A percentile compares a stretch with the other conserved stretches of the same genome.
Conservation (phyloP, 441 rosid species). For the Geranium incanum region DNA sequence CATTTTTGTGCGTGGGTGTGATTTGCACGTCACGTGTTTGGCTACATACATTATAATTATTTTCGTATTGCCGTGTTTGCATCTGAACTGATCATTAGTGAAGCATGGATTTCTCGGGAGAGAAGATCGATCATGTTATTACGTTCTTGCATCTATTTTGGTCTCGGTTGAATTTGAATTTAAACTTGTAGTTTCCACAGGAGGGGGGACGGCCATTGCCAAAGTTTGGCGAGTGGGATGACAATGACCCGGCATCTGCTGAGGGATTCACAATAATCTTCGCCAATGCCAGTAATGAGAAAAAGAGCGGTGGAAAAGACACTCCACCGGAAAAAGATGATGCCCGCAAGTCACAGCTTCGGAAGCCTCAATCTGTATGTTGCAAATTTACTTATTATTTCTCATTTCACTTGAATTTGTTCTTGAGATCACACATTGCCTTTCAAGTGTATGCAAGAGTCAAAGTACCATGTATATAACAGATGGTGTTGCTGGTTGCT, state of each 20-base stretch:
- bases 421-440: too few relatives aligned
- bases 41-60: too few relatives aligned
- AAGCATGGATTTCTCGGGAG: not conserved
- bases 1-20: too few relatives aligned
- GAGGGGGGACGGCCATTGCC: slow-evolving; percentile 78
- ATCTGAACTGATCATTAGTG: not conserved
- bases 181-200: not conserved
- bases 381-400: not conserved
- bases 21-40: too few relatives aligned
- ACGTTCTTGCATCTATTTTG: not conserved
- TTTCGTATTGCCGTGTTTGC: not conserved
- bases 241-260: slow-evolving; percentile 76
- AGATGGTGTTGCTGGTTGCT: too few relatives aligned
- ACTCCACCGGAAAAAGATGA: slow-evolving; percentile 49
- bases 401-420: too few relatives aligned
- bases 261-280: slow-evolving; percentile 88
- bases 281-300: slow-evolving; percentile 89
- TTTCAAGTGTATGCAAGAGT: too few relatives aligned
- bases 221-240: slow-evolving; percentile 94
- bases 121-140: too few relatives aligned
- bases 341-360: slow-evolving; percentile 35
- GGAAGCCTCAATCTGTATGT: slow-evolving; percentile 75
- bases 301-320: slow-evolving; percentile 56
- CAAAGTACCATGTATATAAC: too few relatives aligned
- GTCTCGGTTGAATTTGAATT: not conserved